These are phyloP conservation scores for Suhomyces kilbournensis DNA, from an alignment of 805 yeast species.

Conservation along the genomic window DNA sequence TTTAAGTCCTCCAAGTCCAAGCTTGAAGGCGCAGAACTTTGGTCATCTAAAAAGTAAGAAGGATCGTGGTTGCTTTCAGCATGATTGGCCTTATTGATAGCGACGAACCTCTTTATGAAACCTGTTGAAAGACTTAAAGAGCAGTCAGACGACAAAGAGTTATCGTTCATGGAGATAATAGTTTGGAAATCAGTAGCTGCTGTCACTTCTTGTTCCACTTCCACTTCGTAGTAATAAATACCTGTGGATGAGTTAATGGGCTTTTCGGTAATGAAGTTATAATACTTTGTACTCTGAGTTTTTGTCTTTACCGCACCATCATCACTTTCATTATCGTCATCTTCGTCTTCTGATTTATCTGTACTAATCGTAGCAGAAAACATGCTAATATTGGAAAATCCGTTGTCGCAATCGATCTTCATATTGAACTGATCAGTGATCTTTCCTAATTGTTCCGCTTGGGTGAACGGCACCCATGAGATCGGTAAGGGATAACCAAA, in stretches of 20 bases:
- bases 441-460: slow-evolving; percentile 19
- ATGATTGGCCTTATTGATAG: slow-evolving; percentile 14
- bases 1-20: slow-evolving; percentile 5
- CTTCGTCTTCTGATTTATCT: neutral
- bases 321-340: neutral
- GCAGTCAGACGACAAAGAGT: slow-evolving; percentile 30
- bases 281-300: slow-evolving; percentile 16
- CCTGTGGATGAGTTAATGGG: slow-evolving; percentile 33
- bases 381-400: slow-evolving; percentile 30
- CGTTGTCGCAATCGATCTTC: slow-evolving; percentile 22
- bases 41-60: neutral
- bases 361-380: neutral
- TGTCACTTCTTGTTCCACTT: slow-evolving; percentile 33
- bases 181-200: slow-evolving; percentile 30
- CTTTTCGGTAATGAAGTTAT: slow-evolving; percentile 38
- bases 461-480: slow-evolving; percentile 39
- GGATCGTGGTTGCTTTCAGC: neutral
- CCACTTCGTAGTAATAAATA: slow-evolving; percentile 40
- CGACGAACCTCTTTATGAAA: slow-evolving; percentile 26
- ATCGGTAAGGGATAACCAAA: slow-evolving; percentile 35
- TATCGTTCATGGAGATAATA: slow-evolving; percentile 32
- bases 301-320: neutral
- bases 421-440: slow-evolving; percentile 25
- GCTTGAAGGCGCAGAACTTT: neutral
- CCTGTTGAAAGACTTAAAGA: slow-evolving; percentile 35